These are phyloP conservation scores for Kurtzmaniella natalensis DNA, from an alignment of 1,139 yeast species.

Conservation along the genomic window DNA sequence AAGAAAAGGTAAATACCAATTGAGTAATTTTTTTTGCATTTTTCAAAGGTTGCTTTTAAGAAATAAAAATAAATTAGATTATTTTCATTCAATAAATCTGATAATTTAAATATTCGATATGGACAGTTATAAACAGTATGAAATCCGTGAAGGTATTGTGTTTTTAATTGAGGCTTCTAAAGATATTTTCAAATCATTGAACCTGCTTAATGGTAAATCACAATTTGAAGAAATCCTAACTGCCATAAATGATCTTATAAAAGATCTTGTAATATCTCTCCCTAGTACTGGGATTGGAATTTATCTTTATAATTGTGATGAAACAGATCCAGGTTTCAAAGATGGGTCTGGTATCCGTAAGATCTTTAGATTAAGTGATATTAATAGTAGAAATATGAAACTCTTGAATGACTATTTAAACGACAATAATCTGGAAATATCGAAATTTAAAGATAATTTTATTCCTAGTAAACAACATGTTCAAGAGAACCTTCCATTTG, in stretches of 20 bases:
- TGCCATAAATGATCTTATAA: conserved; percentile 52
- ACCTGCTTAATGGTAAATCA: conserved; percentile 30
- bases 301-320: conserved; percentile 50
- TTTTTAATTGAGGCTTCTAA: conserved; percentile 60
- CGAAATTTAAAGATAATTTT: conserved; percentile 14
- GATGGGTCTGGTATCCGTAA: conserved; percentile 25
- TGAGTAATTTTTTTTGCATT: too few relatives aligned
- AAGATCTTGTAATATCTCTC: conserved; percentile 52
- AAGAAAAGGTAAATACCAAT: too few relatives aligned
- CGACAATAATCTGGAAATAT: conserved; percentile 23
- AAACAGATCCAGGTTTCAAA: conserved; percentile 23
- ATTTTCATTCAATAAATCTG: too few relatives aligned
- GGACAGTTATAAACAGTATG: conserved; percentile 37
- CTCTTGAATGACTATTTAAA: conserved; percentile 27
- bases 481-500: conserved; percentile 25
- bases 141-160: conserved; percentile 58
- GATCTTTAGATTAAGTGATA: conserved; percentile 31
- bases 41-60: too few relatives aligned
- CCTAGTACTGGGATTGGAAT: conserved; percentile 68
- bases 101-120: too few relatives aligned
- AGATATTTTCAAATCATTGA: conserved; percentile 35
- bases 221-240: conserved; percentile 51
- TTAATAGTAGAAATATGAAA: conserved; percentile 40
- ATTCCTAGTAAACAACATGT: conserved; percentile 32
- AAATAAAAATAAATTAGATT: too few relatives aligned